Evolutionary conservation across 2,329 filamentous ascomycete species (phyloP).

Genomic region (Botrytis hyacinthi): DNA sequence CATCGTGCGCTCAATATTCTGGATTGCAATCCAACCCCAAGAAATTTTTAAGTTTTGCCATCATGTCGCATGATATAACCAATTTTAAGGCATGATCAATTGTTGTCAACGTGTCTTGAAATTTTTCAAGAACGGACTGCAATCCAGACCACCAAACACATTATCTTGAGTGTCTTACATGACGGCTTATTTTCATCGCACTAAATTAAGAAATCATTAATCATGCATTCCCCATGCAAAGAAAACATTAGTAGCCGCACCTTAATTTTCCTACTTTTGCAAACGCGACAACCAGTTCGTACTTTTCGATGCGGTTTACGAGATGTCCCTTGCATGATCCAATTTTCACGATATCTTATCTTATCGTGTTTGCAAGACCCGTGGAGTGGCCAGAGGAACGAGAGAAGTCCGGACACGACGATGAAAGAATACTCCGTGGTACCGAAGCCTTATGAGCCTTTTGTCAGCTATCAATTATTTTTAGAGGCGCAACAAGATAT

Average conservation of each 20-base stretch:
- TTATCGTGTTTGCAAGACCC: not conserved
- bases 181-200: constrained; percentile 44
- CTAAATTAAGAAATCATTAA: constrained; percentile 30
- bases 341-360: not conserved
- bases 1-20: not conserved
- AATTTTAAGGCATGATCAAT: not conserved
- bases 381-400: not conserved
- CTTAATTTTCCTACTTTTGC: constrained; percentile 45
- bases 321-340: constrained; percentile 6
- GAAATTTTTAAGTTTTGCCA: not conserved
- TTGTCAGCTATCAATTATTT: not conserved
- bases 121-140: not conserved
- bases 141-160: not conserved
- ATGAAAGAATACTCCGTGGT: not conserved
- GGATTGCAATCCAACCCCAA: not conserved
- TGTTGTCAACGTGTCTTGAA: not conserved
- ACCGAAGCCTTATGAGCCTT: not conserved
- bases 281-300: constrained; percentile 42
- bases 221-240: not conserved
- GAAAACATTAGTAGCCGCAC: constrained; percentile 27
- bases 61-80: not conserved
- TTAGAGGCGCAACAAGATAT: no score
- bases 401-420: not conserved
- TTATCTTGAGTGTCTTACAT: constrained; percentile 29
- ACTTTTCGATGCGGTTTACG: constrained; percentile 37